Evolutionary conservation across 208 protist genomes (phyloP).

Genomic region (Entamoeba moshkovskii): DNA sequence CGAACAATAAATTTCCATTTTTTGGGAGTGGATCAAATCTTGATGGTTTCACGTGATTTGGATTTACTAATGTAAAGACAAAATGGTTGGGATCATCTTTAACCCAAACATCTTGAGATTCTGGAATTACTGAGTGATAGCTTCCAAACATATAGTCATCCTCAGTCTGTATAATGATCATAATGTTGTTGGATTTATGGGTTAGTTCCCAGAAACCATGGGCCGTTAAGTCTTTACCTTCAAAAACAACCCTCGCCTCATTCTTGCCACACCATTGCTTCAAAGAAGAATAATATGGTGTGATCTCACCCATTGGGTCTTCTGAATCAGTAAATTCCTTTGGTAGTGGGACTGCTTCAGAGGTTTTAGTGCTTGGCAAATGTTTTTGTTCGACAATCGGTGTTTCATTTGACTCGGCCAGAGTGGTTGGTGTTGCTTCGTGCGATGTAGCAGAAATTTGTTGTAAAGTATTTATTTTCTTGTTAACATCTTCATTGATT

Average conservation of each 20-base stretch:
- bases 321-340: neutral
- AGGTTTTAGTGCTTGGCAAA: too few species aligned
- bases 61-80: neutral
- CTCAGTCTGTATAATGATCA: neutral
- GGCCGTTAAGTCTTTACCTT: neutral
- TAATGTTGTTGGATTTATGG: neutral
- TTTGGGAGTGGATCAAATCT: neutral
- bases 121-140: neutral
- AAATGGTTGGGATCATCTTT: neutral
- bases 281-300: neutral
- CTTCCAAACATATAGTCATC: neutral
- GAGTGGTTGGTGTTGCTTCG: too few species aligned
- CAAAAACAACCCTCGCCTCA: neutral
- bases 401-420: too few species aligned
- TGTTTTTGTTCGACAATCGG: neutral
- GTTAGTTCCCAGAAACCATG: neutral
- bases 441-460: neutral
- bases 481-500: neutral
- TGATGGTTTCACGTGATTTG: neutral
- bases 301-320: neutral
- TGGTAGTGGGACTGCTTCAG: neutral
- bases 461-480: neutral
- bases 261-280: neutral
- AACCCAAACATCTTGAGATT: neutral
- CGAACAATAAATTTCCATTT: neutral